phyloP scores from a whole-genome alignment of 306 rosid species.

The Ormosia semicastrata region DNA sequence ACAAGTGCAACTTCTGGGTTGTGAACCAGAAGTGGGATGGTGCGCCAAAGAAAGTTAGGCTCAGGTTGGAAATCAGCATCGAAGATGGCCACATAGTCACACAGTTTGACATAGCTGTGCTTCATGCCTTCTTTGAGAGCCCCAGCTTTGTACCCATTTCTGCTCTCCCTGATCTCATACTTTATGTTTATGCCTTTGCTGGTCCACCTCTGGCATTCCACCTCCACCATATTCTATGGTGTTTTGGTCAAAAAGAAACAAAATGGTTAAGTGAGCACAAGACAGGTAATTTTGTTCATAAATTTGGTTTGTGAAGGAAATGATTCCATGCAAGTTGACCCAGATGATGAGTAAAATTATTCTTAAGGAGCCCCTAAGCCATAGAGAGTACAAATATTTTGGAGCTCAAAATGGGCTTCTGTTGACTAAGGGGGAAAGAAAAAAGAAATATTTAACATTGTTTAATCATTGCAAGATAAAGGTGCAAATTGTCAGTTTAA shows the following conservation, averaged over 20 bases:
- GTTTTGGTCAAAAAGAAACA: neutral
- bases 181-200: slow-evolving; percentile 85
- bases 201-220: slow-evolving; percentile 78
- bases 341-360: neutral
- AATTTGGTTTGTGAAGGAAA: neutral
- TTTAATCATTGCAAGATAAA: slow-evolving; percentile 15
- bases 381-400: neutral
- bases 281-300: neutral
- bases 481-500: slow-evolving; percentile 5
- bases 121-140: slow-evolving; percentile 91
- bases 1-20: slow-evolving; percentile 71
- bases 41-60: slow-evolving; percentile 68
- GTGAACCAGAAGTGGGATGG: slow-evolving; percentile 69
- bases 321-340: slow-evolving; percentile 10
- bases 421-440: slow-evolving; percentile 3
- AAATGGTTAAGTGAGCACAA: neutral
- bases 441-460: neutral
- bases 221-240: slow-evolving; percentile 64
- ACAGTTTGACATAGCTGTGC: slow-evolving; percentile 73
- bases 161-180: slow-evolving; percentile 79
- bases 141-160: slow-evolving; percentile 94
- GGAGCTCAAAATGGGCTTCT: neutral
- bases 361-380: neutral
- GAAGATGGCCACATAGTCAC: slow-evolving; percentile 83
- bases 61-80: slow-evolving; percentile 98